Base-by-base conservation (phyloP, 345 rosid genomes). In the Linum lewisii region DNA sequence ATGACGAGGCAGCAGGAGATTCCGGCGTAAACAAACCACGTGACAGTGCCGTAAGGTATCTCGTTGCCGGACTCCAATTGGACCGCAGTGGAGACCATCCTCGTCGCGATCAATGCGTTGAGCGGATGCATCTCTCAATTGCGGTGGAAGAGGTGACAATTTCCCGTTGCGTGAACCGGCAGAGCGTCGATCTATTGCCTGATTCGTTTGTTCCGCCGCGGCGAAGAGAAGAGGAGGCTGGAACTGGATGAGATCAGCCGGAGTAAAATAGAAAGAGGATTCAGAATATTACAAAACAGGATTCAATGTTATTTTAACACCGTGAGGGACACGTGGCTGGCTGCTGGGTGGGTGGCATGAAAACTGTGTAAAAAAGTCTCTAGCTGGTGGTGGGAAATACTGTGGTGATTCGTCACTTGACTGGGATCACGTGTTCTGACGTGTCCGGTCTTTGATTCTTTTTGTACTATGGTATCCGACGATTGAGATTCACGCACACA, bases 1-100 rank as follows among this genome's bases (percentile, higher is more conserved):
- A 89, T 74, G 1, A 93, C 99, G n/a, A 93, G 80, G 22, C 79
- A 69, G 77, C 94, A 83, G 51, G 86, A 93, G 44, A 89, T 22
- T 15, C 86, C 90, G 8, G 81, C 94, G 75, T 89, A 89, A 15
- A 72, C 53, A 67, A 74, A 76, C 81, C 81, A 93, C 80, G 54
- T 45, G 0, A 76, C 38, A 47, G 90, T 73, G 60, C 99, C 94
- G 21, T 78, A 89, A 2, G 83, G 50, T 1, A 93, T 82, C 36
- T 68, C 78, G 14, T 57, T 87, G 16, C 51, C 74, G 49, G n/a
- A 63, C 56, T 62, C 64, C 4, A 75, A 60, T 51, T 75, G 77
- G 52, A 68, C 80, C 14, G 70, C 45, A 63, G 25, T 61, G 44
- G 78, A 54, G 73, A 86, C 7, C 75, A 83, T 77, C 79, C 88